phyloP scores from a whole-genome alignment of 805 yeast genomes.

The Wickerhamomyces ciferrii region DNA sequence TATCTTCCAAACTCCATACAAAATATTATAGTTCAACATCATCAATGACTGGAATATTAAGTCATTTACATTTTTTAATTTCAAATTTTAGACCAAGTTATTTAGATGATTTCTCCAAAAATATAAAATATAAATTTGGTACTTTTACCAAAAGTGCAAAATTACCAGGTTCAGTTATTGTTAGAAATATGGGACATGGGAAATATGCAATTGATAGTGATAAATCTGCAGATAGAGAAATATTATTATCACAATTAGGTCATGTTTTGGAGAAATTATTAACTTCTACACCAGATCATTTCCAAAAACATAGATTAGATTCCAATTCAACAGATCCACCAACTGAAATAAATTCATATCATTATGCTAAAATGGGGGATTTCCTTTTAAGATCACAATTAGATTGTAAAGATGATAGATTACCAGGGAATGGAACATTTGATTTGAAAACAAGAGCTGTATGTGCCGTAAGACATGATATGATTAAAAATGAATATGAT shows the following conservation, averaged over 20 bases:
- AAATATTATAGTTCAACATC: slow-evolving; percentile 77
- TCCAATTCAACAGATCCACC: slow-evolving; percentile 10
- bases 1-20: slow-evolving; percentile 33
- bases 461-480: slow-evolving; percentile 76
- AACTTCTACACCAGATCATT: slow-evolving; percentile 53
- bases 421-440: slow-evolving; percentile 90
- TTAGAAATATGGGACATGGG: slow-evolving; percentile 34
- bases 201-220: slow-evolving; percentile 67
- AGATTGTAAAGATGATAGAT: slow-evolving; percentile 69
- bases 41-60: slow-evolving; percentile 72
- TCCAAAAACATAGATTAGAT: slow-evolving; percentile 27
- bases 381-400: slow-evolving; percentile 87
- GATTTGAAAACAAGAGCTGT: slow-evolving; percentile 92
- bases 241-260: slow-evolving; percentile 70
- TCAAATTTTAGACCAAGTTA: slow-evolving; percentile 56
- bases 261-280: slow-evolving; percentile 73
- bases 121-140: slow-evolving; percentile 31
- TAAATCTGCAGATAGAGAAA: slow-evolving; percentile 59
- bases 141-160: slow-evolving; percentile 39
- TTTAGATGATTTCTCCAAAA: slow-evolving; percentile 37
- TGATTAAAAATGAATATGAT: slow-evolving; percentile 40
- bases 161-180: slow-evolving; percentile 51
- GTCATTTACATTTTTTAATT: slow-evolving; percentile 69
- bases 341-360: slow-evolving; percentile 41
- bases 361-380: slow-evolving; percentile 63